phyloP scores from a whole-genome alignment of 306 rosid genomes.

The Gleditsia sinensis region DNA sequence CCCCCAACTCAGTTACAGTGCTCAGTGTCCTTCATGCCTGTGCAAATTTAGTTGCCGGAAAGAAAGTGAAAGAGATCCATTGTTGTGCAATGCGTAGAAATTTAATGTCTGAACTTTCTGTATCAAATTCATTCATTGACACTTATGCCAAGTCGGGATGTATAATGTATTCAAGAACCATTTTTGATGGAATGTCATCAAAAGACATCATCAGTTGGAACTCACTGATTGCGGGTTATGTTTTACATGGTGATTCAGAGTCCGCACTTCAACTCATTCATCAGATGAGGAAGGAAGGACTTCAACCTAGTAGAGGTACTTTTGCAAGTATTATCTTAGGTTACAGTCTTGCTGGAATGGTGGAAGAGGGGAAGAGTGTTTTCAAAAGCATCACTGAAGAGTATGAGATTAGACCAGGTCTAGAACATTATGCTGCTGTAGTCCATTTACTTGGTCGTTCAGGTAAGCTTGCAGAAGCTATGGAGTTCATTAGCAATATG shows the following conservation, averaged over 20 bases:
- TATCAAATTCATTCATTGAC: constrained; percentile 71
- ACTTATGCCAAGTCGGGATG: constrained; percentile 87
- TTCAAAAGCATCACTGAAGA: constrained; percentile 64
- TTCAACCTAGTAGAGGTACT: constrained; percentile 80
- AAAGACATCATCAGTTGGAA: constrained; percentile 91
- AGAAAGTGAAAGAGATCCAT: constrained; percentile 82
- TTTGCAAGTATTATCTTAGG: constrained; percentile 68
- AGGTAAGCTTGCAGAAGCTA: constrained; percentile 78
- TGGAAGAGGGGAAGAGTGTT: constrained; percentile 63
- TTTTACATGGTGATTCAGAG: constrained; percentile 70
- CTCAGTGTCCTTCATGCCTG: constrained; percentile 77
- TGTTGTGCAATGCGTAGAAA: constrained; percentile 70
- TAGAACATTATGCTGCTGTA: constrained; percentile 83
- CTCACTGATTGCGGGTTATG: constrained; percentile 68
- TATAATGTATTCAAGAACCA: constrained; percentile 57
- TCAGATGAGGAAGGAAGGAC: constrained; percentile 65
- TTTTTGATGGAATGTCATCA: constrained; percentile 66
- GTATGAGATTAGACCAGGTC: constrained; percentile 59
- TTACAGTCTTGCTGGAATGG: constrained; percentile 72
- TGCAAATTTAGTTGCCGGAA: constrained; percentile 65
- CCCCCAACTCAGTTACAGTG: constrained; percentile 74
- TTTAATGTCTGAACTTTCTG: constrained; percentile 59
- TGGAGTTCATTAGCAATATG: constrained; percentile 71
- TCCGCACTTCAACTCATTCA: constrained; percentile 64
- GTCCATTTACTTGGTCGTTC: constrained; percentile 82